Evolutionary conservation across 805 yeast species (phyloP), one percentile per base, ranked within the genome.

Genomic region (Schizosaccharomyces lindneri): DNA sequence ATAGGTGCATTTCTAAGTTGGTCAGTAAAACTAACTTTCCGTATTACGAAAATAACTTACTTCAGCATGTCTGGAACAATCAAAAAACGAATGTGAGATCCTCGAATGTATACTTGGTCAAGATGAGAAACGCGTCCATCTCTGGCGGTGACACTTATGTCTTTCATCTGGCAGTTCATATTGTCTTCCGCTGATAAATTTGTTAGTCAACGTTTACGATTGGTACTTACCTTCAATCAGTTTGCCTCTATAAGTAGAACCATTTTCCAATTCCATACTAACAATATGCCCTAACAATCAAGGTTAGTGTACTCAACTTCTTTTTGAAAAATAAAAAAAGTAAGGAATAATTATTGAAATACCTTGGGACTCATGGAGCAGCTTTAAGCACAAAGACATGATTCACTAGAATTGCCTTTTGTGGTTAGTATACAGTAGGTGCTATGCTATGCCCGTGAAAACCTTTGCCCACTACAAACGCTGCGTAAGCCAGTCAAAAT

Each of bases 61-160:
- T 78, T 79, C 61, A 90, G 76, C 72, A 89, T 82, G 61, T 90
- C 97, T 0, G 98, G 98, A 5, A 93, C 82, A 24, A 83, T 80
- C 65, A 93, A 78, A 71, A 87, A 84, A 64, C 88, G 79, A 29
- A 90, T 81, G 72, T 85, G 89, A 0, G 95, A 87, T 1, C 98
- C 98, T 67, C 98, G 79, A 3, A 90, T 81, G 70, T 87, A 89
- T 3, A 88, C 94, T 67, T 84, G 87, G 65, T 85, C 87, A 76
- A 87, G 77, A 65, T 83, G 84, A 1, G 84, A 76, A 2, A 85
- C 84, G 59, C 77, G 75, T 3, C 96, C 95, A 61, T 87, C 84
- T 55, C 82, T 74, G 32, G 81, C 79, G 0, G 96, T 89, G 59
- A 85, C 81, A 0, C 84, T 80, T 51, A 85, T 94, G 69, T 90